Conservation (phyloP, 768 basidiomycete species). For the Panus rudis region DNA sequence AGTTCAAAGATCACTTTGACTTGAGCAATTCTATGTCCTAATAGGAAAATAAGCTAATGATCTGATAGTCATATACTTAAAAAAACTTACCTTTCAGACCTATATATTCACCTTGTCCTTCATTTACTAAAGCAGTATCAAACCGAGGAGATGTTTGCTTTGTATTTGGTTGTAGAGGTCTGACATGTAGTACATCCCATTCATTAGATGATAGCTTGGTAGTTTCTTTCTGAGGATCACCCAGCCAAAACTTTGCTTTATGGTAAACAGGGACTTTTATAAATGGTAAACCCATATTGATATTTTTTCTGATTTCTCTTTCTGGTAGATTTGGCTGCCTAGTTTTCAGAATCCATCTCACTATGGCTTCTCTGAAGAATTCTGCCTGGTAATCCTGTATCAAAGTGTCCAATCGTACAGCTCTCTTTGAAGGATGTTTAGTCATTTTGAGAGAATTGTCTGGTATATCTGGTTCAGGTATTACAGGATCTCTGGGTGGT, state of each 20-base stretch:
- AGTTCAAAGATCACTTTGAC: slow-evolving; percentile 22
- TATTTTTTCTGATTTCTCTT: slow-evolving; percentile 11
- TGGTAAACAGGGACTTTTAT: slow-evolving; percentile 25
- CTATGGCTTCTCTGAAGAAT: neutral
- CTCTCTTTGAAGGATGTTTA: neutral
- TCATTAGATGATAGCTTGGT: neutral
- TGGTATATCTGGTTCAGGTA: slow-evolving; percentile 7
- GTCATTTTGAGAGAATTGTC: slow-evolving; percentile 4
- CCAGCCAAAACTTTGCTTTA: slow-evolving; percentile 23
- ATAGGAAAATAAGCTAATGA: neutral
- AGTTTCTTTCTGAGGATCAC: slow-evolving; percentile 7
- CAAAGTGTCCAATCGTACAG: slow-evolving; percentile 10
- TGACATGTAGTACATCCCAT: neutral
- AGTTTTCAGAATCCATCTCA: neutral
- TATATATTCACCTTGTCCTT: neutral
- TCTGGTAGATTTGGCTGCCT: neutral
- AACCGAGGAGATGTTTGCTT: neutral
- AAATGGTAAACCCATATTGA: slow-evolving; percentile 17
- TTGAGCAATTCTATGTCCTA: slow-evolving; percentile 23
- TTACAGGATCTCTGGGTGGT: neutral
- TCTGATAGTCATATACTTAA: neutral
- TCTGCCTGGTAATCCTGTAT: slow-evolving; percentile 6
- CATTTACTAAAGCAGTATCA: slow-evolving; percentile 4
- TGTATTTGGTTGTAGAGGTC: neutral
- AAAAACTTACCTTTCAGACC: neutral